Conservation (phyloP, 768 basidiomycete species). For the Postia placenta region DNA sequence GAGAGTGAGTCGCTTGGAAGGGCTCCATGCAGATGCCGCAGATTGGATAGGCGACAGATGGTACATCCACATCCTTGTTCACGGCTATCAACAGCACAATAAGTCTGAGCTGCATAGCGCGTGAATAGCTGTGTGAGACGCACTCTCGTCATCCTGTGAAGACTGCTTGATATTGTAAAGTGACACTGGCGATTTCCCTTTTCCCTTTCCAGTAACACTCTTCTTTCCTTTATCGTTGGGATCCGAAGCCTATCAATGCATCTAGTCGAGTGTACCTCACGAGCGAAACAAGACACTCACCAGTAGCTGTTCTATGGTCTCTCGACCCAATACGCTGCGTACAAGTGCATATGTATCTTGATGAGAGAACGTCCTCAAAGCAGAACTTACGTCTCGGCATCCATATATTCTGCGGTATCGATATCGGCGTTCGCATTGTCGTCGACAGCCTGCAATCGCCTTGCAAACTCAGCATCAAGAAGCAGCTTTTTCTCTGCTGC, state of each 20-base stretch:
- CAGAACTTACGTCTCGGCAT: slow-evolving; percentile 25
- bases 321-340: slow-evolving; percentile 23
- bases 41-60: slow-evolving; percentile 14
- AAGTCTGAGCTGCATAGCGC: no score
- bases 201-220: slow-evolving; percentile 1
- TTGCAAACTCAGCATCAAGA: slow-evolving; percentile 32
- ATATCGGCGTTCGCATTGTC: slow-evolving; percentile 20
- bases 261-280: neutral
- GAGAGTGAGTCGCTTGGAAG: slow-evolving; percentile 29
- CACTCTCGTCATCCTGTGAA: no score
- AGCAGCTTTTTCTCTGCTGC: slow-evolving; percentile 30
- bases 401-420: slow-evolving; percentile 18
- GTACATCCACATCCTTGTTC: no score
- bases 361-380: slow-evolving; percentile 27
- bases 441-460: slow-evolving; percentile 24
- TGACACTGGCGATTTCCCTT: neutral
- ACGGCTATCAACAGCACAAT: no score
- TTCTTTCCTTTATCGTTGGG: slow-evolving; percentile 25
- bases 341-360: neutral
- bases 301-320: slow-evolving; percentile 22
- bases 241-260: slow-evolving; percentile 19
- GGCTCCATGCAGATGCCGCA: slow-evolving; percentile 36
- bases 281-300: slow-evolving; percentile 14
- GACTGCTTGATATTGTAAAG: no score
- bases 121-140: no score